Percentiles rank a stretch among this genome's conserved stretches.
Evolutionary conservation across 495 filamentous ascomycete species (phyloP).

Genomic region (Emericellopsis terricola): DNA sequence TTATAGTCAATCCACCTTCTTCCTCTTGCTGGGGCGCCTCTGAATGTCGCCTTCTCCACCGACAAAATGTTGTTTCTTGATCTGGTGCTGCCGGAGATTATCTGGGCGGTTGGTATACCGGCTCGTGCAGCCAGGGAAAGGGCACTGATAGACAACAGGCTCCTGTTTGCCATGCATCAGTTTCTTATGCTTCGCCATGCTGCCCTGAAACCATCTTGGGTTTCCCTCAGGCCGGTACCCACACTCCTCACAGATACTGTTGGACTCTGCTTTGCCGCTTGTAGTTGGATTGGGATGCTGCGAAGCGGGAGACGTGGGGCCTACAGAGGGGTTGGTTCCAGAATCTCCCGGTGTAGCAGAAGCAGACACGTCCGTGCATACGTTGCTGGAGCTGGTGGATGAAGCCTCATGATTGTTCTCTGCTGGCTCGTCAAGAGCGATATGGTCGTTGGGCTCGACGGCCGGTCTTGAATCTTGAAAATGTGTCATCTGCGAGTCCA

Average conservation of each 20-base stretch:
- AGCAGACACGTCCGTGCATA: conserved; percentile 4
- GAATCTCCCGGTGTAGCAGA: conserved; percentile 3
- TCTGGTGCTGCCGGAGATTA: conserved; percentile 29
- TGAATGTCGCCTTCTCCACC: conserved; percentile 11
- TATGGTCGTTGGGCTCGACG: too few species aligned
- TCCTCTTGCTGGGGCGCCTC: conserved; percentile 24
- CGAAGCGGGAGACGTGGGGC: too few species aligned
- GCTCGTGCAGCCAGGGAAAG: conserved; percentile 25
- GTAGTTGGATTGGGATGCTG: background rate
- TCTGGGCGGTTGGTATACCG: conserved; percentile 31
- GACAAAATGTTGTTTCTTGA: conserved; percentile 29
- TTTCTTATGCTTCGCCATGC: conserved; percentile 33
- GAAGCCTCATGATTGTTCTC: too few species aligned
- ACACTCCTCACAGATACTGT: conserved; percentile 25
- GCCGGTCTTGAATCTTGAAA: too few species aligned
- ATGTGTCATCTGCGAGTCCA: too few species aligned
- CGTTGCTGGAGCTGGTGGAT: too few species aligned
- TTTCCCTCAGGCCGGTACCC: conserved; percentile 31
- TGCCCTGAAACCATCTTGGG: conserved; percentile 33
- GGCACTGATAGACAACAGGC: conserved; percentile 26
- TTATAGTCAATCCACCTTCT: conserved; percentile 5
- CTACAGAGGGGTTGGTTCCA: too few species aligned
- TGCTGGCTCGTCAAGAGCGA: too few species aligned
- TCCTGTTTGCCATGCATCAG: conserved; percentile 25
- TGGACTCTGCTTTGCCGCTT: conserved; percentile 15